Conservation (phyloP, 1,139 yeast species). For the Yamadazyma diospyri region DNA sequence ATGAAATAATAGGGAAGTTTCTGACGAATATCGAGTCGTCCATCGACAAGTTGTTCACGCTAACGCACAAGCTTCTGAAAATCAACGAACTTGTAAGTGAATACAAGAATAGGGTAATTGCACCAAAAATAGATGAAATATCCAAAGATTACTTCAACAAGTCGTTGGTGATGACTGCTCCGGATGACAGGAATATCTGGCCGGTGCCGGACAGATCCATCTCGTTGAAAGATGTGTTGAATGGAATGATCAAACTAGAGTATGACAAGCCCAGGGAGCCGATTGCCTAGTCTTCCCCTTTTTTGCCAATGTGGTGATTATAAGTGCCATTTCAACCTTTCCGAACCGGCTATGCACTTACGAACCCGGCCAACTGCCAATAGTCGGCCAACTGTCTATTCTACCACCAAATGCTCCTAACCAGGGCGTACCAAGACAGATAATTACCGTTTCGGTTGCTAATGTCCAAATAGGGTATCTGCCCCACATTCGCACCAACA, state of each 20-base stretch:
- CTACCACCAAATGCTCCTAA: no score
- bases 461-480: no score
- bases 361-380: no score
- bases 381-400: no score
- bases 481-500: no score
- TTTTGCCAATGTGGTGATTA: no score
- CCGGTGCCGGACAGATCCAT: constrained; percentile 17
- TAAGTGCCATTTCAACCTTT: no score
- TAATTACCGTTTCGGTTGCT: no score
- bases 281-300: no score
- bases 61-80: constrained; percentile 21
- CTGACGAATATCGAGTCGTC: constrained; percentile 19
- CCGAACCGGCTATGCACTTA: no score
- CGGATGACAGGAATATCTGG: constrained; percentile 13
- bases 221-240: constrained; percentile 19
- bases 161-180: constrained; percentile 11
- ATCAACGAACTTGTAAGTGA: constrained; percentile 20
- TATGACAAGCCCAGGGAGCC: not conserved
- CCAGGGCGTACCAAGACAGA: no score
- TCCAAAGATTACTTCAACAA: constrained; percentile 20
- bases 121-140: constrained; percentile 17
- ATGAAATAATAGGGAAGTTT: constrained; percentile 11
- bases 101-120: constrained; percentile 16
- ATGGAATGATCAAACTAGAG: constrained; percentile 20
- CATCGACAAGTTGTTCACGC: constrained; percentile 21